Evolutionary conservation across 495 filamentous ascomycete genomes (phyloP).

Genomic region (Penicillium pancosmium): DNA sequence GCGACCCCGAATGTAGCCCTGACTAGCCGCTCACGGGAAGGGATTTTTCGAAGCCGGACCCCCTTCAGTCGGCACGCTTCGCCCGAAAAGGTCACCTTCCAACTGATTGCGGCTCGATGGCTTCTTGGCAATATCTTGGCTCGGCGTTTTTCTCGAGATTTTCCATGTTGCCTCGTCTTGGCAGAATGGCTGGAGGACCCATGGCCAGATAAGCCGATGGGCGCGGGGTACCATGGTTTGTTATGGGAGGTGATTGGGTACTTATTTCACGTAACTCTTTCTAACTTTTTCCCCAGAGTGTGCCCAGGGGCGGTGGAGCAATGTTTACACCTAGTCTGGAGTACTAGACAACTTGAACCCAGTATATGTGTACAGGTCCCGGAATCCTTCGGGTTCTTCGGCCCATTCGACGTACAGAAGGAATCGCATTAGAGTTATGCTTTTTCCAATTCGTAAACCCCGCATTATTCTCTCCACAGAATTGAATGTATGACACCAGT

Average conservation of each 20-base stretch:
- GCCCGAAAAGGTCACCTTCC: neutral
- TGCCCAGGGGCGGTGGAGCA: neutral
- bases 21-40: neutral
- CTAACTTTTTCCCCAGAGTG: neutral
- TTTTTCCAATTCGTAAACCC: constrained; percentile 1
- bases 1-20: constrained; percentile 1
- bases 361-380: neutral
- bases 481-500: constrained; percentile 3
- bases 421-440: neutral
- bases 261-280: neutral
- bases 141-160: neutral
- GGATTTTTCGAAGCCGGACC: neutral
- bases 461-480: constrained; percentile 1
- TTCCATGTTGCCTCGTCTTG: neutral
- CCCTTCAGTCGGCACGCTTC: neutral
- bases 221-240: neutral
- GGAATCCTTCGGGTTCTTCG: neutral
- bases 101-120: constrained; percentile 2
- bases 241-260: neutral
- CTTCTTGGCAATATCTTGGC: constrained; percentile 1
- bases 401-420: neutral
- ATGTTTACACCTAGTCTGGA: neutral
- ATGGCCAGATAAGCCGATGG: neutral
- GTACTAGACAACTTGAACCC: too few relatives aligned
- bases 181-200: neutral